A percentile compares a stretch with the other conserved stretches of the same genome.
Evolutionary conservation across 2,329 filamentous ascomycete genomes (phyloP).

Genomic region (Cercospora zeina): DNA sequence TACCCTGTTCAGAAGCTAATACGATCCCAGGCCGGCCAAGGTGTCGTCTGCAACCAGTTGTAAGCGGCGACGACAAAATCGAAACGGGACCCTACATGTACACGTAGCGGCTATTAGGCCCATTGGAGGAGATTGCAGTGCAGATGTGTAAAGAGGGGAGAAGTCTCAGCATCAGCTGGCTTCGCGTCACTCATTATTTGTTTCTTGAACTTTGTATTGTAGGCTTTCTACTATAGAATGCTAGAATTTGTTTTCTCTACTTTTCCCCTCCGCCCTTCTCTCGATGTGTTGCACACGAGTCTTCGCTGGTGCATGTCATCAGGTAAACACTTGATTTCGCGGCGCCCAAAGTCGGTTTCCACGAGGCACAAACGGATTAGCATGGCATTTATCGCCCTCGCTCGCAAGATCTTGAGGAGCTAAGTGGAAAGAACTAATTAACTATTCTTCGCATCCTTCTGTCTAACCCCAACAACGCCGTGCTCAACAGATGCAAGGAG

Average conservation of each 20-base stretch:
- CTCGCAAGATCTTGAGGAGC: too few relatives aligned
- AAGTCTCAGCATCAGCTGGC: slow-evolving; percentile 1
- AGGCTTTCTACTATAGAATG: too few relatives aligned
- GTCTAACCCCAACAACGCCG: background rate
- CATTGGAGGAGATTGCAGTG: too few relatives aligned
- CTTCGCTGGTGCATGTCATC: too few relatives aligned
- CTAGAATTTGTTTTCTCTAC: background rate
- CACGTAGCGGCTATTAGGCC: background rate
- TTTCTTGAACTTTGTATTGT: background rate
- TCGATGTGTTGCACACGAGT: too few relatives aligned
- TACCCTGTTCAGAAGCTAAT: background rate
- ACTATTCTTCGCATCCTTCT: too few relatives aligned
- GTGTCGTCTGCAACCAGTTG: slow-evolving; percentile 10
- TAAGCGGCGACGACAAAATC: background rate
- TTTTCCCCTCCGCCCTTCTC: background rate
- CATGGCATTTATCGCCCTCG: too few relatives aligned
- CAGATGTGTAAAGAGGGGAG: too few relatives aligned
- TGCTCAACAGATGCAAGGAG: background rate
- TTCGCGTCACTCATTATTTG: slow-evolving; percentile 2
- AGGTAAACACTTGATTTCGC: too few relatives aligned
- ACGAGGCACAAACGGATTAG: too few relatives aligned
- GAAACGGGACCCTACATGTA: background rate
- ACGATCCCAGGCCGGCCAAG: background rate
- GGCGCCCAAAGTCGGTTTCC: too few relatives aligned
- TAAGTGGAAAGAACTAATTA: too few relatives aligned